A percentile compares a stretch with the other conserved stretches of the same genome.
phyloP scores from a whole-genome alignment of 345 rosid genomes.

The Brassica cretica region DNA sequence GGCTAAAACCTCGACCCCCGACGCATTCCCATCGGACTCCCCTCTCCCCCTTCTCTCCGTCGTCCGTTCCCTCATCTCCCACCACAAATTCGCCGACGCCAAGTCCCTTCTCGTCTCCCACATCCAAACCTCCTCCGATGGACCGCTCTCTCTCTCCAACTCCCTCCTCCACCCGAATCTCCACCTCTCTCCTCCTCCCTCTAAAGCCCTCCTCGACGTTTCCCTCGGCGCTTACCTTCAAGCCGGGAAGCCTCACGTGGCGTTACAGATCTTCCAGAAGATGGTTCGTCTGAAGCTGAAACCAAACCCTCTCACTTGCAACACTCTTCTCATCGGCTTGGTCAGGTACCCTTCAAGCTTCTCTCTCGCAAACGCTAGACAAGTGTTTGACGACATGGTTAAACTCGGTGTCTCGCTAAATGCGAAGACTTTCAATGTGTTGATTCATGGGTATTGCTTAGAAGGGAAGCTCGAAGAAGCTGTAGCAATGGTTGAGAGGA shows the following conservation, averaged over 20 bases:
- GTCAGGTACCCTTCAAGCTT: conserved; percentile 65
- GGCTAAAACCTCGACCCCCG: conserved; percentile 48
- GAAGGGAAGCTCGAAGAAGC: conserved; percentile 61
- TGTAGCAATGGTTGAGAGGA: conserved; percentile 45
- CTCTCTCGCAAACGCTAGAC: conserved; percentile 50
- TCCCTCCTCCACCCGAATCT: conserved; percentile 49
- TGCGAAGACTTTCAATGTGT: conserved; percentile 57
- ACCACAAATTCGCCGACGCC: conserved; percentile 65
- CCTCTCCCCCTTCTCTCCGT: conserved; percentile 65
- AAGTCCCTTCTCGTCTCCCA: conserved; percentile 60
- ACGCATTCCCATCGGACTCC: conserved; percentile 36
- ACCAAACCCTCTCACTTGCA: conserved; percentile 73
- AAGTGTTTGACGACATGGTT: conserved; percentile 55
- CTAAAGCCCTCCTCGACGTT: conserved; percentile 60
- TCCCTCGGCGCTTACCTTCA: conserved; percentile 61
- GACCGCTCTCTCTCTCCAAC: conserved; percentile 48
- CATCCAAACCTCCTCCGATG: conserved; percentile 48
- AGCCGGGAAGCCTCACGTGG: conserved; percentile 62
- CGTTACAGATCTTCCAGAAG: conserved; percentile 61
- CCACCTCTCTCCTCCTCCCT: conserved; percentile 33
- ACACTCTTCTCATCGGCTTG: conserved; percentile 61
- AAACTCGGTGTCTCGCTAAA: conserved; percentile 52
- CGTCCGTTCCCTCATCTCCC: conserved; percentile 53
- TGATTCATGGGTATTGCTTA: conserved; percentile 75
- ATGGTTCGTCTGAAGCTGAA: conserved; percentile 56